Conservation (phyloP, 345 rosid genomes). For the Microcos paniculata region DNA sequence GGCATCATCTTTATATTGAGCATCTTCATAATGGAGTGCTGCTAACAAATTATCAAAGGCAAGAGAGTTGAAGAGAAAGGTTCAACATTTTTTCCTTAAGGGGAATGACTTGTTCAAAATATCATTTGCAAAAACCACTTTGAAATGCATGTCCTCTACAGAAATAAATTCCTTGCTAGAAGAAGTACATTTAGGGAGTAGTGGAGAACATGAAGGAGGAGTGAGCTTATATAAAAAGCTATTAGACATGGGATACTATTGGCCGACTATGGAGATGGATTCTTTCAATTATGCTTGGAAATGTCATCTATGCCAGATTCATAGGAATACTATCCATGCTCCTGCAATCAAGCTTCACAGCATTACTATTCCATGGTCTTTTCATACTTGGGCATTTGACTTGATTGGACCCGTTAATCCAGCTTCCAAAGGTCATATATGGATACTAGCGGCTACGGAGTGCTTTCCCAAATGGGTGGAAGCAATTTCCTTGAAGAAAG, state of each 20-base stretch:
- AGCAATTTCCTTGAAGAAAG: neutral
- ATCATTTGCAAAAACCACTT: neutral
- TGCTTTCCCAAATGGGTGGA: neutral
- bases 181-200: neutral
- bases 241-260: too few relatives aligned
- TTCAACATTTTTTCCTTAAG: neutral
- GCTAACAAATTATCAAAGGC: neutral
- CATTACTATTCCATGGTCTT: too few relatives aligned
- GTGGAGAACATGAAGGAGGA: too few relatives aligned
- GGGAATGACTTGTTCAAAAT: neutral
- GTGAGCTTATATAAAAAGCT: neutral
- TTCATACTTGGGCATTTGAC: too few relatives aligned
- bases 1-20: neutral
- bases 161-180: neutral
- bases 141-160: neutral
- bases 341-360: too few relatives aligned
- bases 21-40: neutral
- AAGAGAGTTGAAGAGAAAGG: neutral
- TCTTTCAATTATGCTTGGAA: too few relatives aligned
- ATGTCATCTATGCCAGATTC: too few relatives aligned
- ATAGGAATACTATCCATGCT: too few relatives aligned
- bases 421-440: neutral
- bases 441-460: neutral
- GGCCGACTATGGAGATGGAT: too few relatives aligned
- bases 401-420: too few relatives aligned